These are phyloP conservation scores for Malassezia globosa DNA, from an alignment of 1,284 basidiomycete species.

Conservation along the genomic window DNA sequence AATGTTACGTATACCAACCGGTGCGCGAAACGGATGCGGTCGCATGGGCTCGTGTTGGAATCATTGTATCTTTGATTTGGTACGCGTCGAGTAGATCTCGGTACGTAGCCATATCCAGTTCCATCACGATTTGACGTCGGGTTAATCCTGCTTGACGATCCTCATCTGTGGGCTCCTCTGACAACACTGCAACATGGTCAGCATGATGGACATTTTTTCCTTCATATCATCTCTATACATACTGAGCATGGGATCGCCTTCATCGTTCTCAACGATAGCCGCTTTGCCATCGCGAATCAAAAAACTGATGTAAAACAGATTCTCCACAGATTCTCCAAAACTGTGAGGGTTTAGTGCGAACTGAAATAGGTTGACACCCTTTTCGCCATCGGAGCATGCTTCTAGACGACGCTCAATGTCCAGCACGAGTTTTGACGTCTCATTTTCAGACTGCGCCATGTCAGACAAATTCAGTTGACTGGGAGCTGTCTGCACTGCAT, in stretches of 20 bases:
- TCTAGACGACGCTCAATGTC: constrained; percentile 49
- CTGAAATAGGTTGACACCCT: constrained; percentile 62
- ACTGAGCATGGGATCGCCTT: constrained; percentile 67
- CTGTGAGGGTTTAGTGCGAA: constrained; percentile 76
- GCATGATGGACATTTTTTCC: no score
- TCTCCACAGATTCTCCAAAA: constrained; percentile 83
- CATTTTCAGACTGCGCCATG: constrained; percentile 28
- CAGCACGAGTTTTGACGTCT: constrained; percentile 32
- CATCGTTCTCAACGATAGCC: constrained; percentile 50
- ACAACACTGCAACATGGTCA: no score
- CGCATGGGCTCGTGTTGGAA: constrained; percentile 38
- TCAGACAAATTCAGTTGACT: constrained; percentile 25
- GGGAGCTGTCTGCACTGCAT: constrained; percentile 16
- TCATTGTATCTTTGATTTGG: constrained; percentile 55
- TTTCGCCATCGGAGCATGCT: constrained; percentile 39
- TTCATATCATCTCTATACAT: constrained; percentile 30
- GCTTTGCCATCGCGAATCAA: constrained; percentile 72
- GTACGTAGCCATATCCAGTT: constrained; percentile 74
- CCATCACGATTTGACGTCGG: constrained; percentile 70
- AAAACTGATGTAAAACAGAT: constrained; percentile 83
- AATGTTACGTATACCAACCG: constrained; percentile 11
- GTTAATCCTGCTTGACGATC: constrained; percentile 58
- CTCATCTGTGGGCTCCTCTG: constrained; percentile 48
- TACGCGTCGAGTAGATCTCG: constrained; percentile 68
- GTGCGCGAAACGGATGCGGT: neutral